Percentiles rank a stretch among this genome's conserved stretches.
These are phyloP conservation scores for Alloteropsis semialata DNA, from an alignment of 176 grass and related monocot genomes.

Conservation along the genomic window DNA sequence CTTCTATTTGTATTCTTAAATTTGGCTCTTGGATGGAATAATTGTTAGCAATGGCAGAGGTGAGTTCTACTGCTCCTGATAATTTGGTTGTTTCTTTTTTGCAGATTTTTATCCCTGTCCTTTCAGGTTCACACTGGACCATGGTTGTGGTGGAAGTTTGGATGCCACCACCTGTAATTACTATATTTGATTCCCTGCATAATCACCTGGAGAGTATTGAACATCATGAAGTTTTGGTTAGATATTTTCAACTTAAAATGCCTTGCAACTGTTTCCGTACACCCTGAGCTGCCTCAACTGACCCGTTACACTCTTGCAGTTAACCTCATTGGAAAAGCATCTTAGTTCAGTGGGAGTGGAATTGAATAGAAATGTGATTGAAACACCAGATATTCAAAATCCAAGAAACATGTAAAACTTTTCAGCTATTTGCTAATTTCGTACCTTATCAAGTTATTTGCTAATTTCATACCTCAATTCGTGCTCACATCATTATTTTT, in stretches of 20 bases:
- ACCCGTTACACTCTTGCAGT: neutral
- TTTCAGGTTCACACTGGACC: neutral
- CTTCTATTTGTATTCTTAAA: too few relatives aligned
- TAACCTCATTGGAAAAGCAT: neutral
- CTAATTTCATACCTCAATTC: neutral
- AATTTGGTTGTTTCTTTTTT: neutral
- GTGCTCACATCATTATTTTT: neutral
- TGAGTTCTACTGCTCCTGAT: too few relatives aligned
- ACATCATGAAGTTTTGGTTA: neutral
- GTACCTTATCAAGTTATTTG: neutral
- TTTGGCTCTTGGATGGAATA: too few relatives aligned
- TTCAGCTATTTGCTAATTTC: neutral
- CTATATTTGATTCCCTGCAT: neutral
- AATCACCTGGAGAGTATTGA: neutral
- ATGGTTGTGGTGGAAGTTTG: neutral
- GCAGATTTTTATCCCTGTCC: neutral
- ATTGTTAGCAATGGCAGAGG: too few relatives aligned
- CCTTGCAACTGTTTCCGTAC: neutral
- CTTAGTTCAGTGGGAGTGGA: neutral
- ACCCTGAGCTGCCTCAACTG: neutral
- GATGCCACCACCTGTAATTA: neutral
- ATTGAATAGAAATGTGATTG: fast-evolving
- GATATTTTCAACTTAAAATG: neutral
- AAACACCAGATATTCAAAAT: neutral
- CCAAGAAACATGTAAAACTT: neutral